These are phyloP conservation scores for Pseudisothecium myosuroides DNA, from an alignment of 225 moss, liverwort and hornwort genomes.

Conservation along the genomic window DNA sequence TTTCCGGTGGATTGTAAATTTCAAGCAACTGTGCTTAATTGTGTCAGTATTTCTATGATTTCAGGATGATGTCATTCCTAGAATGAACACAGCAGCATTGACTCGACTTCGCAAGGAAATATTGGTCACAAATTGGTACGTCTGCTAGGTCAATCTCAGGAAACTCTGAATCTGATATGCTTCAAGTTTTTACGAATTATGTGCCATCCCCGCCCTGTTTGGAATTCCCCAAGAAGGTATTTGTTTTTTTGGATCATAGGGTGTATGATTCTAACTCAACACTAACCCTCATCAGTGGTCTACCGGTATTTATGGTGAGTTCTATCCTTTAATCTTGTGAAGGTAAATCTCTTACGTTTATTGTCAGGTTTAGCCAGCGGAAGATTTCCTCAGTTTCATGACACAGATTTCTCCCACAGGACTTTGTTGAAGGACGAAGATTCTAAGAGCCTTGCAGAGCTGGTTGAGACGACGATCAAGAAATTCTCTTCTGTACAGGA, in stretches of 20 bases:
- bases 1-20: not conserved
- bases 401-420: constrained; percentile 9
- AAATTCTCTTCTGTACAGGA: constrained; percentile 78
- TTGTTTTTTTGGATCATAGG: not conserved
- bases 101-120: constrained; percentile 79
- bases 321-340: not conserved
- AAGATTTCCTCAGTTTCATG: not conserved
- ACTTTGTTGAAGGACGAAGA: constrained; percentile 60
- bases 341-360: not conserved
- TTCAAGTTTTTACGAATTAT: not conserved
- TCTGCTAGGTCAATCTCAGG: not conserved
- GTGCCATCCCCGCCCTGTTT: not conserved
- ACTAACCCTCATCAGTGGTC: not conserved
- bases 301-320: not conserved
- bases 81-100: constrained; percentile 71
- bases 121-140: constrained; percentile 69
- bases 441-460: constrained; percentile 53
- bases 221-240: not conserved
- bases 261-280: not conserved
- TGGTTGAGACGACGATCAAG: constrained; percentile 63
- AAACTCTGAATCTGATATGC: not conserved
- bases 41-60: not conserved
- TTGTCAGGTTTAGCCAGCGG: not conserved
- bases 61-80: constrained; percentile 82
- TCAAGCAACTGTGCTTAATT: not conserved